These are phyloP conservation scores for Multifurca ochricompacta DNA, from an alignment of 768 basidiomycete species.

Conservation along the genomic window DNA sequence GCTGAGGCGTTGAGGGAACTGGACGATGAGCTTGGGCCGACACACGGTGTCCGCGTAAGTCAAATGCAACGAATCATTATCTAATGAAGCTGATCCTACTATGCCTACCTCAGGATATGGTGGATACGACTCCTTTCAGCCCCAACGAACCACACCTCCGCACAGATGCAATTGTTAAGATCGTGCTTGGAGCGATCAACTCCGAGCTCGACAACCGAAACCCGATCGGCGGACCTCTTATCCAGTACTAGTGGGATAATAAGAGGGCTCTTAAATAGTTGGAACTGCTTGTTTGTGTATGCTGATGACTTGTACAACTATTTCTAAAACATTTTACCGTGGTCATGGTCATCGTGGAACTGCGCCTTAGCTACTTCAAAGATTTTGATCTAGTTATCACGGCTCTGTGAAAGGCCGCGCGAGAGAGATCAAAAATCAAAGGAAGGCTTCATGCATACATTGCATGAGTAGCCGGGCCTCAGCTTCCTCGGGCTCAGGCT, in stretches of 20 bases:
- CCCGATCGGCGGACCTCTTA: neutral
- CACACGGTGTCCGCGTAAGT: constrained; percentile 16
- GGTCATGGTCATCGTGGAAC: too few species aligned
- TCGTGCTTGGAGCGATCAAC: constrained; percentile 13
- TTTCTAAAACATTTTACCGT: too few species aligned
- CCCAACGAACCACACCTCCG: constrained; percentile 14
- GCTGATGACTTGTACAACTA: neutral
- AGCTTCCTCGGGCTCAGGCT: too few species aligned
- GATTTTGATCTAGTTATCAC: too few species aligned
- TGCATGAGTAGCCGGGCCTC: too few species aligned
- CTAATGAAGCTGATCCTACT: neutral
- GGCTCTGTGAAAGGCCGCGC: too few species aligned
- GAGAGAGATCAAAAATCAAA: too few species aligned
- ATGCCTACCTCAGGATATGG: constrained; percentile 13
- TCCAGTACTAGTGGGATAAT: neutral
- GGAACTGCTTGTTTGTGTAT: neutral
- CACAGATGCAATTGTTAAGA: constrained; percentile 10
- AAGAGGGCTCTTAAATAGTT: neutral
- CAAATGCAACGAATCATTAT: neutral
- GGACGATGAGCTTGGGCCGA: constrained; percentile 13
- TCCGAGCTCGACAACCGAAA: neutral
- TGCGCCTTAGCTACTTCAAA: too few species aligned
- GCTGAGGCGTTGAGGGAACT: constrained; percentile 27
- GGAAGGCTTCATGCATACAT: too few species aligned
- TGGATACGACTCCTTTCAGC: constrained; percentile 13